Conservation (phyloP, 2,329 filamentous ascomycete species). For the Fusarium mundagurra region DNA sequence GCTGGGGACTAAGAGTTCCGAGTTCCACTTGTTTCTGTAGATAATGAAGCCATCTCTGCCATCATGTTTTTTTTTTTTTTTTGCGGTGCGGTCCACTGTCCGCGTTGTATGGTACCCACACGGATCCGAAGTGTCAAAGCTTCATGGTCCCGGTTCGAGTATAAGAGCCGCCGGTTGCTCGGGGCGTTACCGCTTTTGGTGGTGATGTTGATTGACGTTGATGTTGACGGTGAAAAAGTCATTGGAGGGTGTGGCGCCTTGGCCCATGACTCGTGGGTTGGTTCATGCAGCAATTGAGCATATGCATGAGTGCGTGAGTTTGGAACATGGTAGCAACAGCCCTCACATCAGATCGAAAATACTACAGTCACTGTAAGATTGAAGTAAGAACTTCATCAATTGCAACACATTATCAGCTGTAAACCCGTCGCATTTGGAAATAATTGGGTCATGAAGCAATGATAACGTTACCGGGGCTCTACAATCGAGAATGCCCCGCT, state of each 20-base stretch:
- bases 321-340: background rate
- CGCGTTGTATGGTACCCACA: background rate
- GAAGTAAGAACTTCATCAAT: background rate
- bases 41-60: constrained; percentile 12
- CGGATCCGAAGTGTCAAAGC: constrained; percentile 28
- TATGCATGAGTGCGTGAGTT: background rate
- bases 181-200: background rate
- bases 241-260: background rate
- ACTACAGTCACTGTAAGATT: background rate
- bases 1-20: constrained; percentile 24
- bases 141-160: background rate
- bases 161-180: constrained; percentile 3
- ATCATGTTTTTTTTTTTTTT: constrained; percentile 4
- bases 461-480: constrained; percentile 3
- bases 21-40: constrained; percentile 4
- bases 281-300: background rate
- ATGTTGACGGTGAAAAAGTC: background rate
- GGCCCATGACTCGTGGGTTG: background rate
- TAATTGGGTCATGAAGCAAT: background rate
- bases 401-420: background rate
- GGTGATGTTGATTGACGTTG: background rate
- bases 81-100: background rate
- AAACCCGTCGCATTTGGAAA: background rate
- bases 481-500: background rate
- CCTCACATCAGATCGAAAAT: background rate